Conservation (phyloP, 2,329 filamentous ascomycete genomes). For the Aphanocladium album region DNA sequence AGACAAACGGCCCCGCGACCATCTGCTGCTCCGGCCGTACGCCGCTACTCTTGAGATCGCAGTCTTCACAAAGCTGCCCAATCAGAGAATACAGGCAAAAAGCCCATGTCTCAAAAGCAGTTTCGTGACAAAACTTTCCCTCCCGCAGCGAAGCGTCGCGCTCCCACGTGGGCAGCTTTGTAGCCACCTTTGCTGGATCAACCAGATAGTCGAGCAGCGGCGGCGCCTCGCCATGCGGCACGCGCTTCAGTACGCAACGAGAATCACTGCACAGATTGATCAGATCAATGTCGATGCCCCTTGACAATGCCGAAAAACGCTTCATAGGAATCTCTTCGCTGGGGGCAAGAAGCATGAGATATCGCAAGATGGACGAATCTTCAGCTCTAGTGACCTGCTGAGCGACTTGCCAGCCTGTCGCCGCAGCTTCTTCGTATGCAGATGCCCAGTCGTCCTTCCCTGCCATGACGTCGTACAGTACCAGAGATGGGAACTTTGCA, state of each 20-base stretch:
- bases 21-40: constrained; percentile 23
- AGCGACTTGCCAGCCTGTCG: constrained; percentile 31
- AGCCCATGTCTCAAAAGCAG: constrained; percentile 35
- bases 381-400: constrained; percentile 21
- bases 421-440: constrained; percentile 19
- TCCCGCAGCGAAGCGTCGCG: constrained; percentile 24
- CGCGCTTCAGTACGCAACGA: constrained; percentile 28
- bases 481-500: constrained; percentile 38
- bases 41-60: constrained; percentile 25
- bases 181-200: constrained; percentile 25
- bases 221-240: constrained; percentile 25
- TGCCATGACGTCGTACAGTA: constrained; percentile 39
- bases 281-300: constrained; percentile 31
- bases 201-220: constrained; percentile 30
- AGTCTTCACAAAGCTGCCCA: constrained; percentile 32
- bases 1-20: constrained; percentile 30
- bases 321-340: constrained; percentile 21
- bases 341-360: constrained; percentile 31
- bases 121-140: constrained; percentile 28
- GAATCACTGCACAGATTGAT: constrained; percentile 29
- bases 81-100: constrained; percentile 39
- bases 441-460: constrained; percentile 31
- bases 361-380: constrained; percentile 28
- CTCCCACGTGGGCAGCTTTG: constrained; percentile 25
- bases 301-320: constrained; percentile 23